phyloP scores from a whole-genome alignment of 2,329 filamentous ascomycete species.

The Simplicillium sp. region DNA sequence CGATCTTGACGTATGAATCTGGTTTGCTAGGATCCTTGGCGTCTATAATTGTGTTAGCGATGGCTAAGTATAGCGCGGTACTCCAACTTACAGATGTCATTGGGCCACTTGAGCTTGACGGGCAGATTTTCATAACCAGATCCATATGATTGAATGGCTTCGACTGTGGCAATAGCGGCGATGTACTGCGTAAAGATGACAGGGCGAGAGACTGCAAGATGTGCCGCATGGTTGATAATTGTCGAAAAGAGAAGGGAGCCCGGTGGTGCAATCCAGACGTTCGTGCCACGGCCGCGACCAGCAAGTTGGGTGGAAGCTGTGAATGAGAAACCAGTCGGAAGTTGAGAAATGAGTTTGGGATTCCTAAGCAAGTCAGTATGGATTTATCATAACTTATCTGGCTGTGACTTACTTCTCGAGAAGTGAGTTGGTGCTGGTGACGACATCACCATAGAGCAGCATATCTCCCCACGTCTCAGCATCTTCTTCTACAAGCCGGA shows the following conservation, averaged over 20 bases:
- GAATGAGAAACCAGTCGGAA: constrained; percentile 80
- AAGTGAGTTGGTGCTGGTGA: constrained; percentile 89
- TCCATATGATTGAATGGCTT: constrained; percentile 74
- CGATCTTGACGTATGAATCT: constrained; percentile 71
- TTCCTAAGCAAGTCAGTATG: constrained; percentile 53
- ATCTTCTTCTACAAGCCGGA: constrained; percentile 46
- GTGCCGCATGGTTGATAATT: constrained; percentile 72
- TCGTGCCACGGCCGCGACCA: constrained; percentile 77
- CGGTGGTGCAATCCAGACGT: constrained; percentile 89
- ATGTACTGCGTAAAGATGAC: constrained; percentile 94
- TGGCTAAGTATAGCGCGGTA: constrained; percentile 18
- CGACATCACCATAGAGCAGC: constrained; percentile 80
- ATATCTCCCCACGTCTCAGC: constrained; percentile 63
- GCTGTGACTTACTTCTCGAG: constrained; percentile 62
- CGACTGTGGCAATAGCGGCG: constrained; percentile 75
- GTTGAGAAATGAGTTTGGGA: constrained; percentile 59
- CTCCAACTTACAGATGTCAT: constrained; percentile 65
- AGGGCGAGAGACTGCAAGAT: constrained; percentile 62
- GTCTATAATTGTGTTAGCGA: constrained; percentile 29
- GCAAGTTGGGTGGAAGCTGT: constrained; percentile 83
- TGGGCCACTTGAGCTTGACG: constrained; percentile 93
- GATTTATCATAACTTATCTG: constrained; percentile 48
- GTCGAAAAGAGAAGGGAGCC: constrained; percentile 84
- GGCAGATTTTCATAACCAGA: constrained; percentile 64
- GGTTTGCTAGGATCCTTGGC: constrained; percentile 53